phyloP scores from a whole-genome alignment of 306 rosid species.

The Begonia masoniana region DNA sequence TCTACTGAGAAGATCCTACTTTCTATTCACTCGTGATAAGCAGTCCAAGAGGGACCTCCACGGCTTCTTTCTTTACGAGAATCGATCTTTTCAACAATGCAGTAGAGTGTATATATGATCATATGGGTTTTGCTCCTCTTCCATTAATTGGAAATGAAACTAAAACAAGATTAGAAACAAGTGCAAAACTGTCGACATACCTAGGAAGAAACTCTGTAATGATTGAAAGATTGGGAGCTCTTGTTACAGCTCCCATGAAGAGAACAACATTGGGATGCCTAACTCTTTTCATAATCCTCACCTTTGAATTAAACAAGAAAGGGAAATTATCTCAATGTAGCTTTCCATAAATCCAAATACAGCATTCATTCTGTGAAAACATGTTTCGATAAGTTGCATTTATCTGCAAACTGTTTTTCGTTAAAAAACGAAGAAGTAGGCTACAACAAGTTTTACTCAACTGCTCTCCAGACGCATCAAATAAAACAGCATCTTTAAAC shows the following conservation, averaged over 20 bases:
- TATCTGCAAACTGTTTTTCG: too few relatives aligned
- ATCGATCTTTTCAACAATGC: too few relatives aligned
- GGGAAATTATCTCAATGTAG: not conserved
- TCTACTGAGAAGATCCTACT: too few relatives aligned
- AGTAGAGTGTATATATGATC: too few relatives aligned
- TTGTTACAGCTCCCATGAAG: slow-evolving; percentile 94
- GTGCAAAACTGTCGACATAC: slow-evolving; percentile 24
- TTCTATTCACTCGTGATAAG: too few relatives aligned
- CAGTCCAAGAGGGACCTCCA: too few relatives aligned
- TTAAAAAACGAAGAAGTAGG: slow-evolving; percentile 1
- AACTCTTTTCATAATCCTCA: slow-evolving; percentile 76
- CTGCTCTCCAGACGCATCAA: not conserved
- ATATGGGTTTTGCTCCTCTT: too few relatives aligned
- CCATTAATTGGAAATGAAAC: not conserved
- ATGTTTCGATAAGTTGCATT: too few relatives aligned
- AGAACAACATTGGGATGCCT: slow-evolving; percentile 98
- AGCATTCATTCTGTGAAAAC: too few relatives aligned
- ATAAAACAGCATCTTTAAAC: not conserved
- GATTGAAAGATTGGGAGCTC: slow-evolving; percentile 82
- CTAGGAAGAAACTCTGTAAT: slow-evolving; percentile 95
- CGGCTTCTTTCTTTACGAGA: too few relatives aligned
- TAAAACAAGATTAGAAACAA: not conserved
- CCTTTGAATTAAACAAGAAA: slow-evolving; percentile 33
- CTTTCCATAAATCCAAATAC: not conserved
- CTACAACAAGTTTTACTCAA: not conserved